Evolutionary conservation across 164 flowering plant species (phyloP), one percentile per base, ranked within the genome.

Genomic region (Nymphaea colorata): DNA sequence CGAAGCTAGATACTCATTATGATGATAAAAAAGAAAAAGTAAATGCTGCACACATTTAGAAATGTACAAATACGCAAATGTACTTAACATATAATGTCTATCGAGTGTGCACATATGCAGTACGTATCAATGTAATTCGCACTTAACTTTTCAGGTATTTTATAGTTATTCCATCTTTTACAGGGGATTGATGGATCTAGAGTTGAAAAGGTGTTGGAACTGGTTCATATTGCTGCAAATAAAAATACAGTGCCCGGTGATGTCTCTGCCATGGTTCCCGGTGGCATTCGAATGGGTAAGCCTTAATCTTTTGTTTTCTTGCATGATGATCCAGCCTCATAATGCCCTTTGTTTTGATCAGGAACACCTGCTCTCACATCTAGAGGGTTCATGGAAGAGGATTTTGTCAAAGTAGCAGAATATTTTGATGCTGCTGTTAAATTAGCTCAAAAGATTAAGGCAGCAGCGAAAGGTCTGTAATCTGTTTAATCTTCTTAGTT

Each of bases 321-420:
- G n/a, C 42, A 25, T 25, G 36, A 25, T 25, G 36, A 25, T 61
- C n/a, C 10, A 25, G n/a, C 12, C n/a, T 12, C 7, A 61, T 17
- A 61, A 41, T 10, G 12, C 14, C 57, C 57, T 51, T 10, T 51
- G 16, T 17, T 61, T 7, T 17, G 64, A 61, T 64, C 85, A 94
- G 99, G 99, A 71, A 90, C 99, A 68, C 99, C 99, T 2, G 99
- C 99, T 69, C 92, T 95, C 72, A 95, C 98, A 41, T 95, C 99
- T 15, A 86, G 99, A 75, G 98, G 99, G 70, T 95, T 95, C 69
- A 65, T 84, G 17, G 98, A 95, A 76, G 94, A 90, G 74, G 99
- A 95, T 76, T 95, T 94, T 74, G 96, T 69, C 0, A 88, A 88
- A 81, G 99, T 94, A 65, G 99, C 96, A 3, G 88, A 88, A 7